A percentile compares a stretch with the other conserved stretches of the same genome.
Conservation (phyloP, 2,329 filamentous ascomycete genomes). For the Ceratocystis lukuohia region DNA sequence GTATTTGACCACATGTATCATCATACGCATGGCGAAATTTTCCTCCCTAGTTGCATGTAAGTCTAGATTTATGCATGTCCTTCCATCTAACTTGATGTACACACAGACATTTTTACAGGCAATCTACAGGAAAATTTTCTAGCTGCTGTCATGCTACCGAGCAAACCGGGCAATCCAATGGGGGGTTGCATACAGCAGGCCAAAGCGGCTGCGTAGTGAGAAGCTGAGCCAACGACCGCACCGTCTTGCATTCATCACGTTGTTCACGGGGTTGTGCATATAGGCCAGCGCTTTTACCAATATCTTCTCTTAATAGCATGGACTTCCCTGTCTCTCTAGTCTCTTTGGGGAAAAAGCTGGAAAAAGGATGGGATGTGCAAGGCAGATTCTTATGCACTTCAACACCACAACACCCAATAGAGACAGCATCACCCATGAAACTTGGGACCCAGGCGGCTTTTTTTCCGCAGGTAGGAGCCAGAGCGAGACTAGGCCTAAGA, state of each 20-base stretch:
- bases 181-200: neutral
- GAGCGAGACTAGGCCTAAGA: too few relatives aligned
- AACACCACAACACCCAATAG: neutral
- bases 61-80: too few relatives aligned
- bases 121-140: neutral
- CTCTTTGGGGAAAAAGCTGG: neutral
- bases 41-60: too few relatives aligned
- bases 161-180: neutral
- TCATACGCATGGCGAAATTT: too few relatives aligned
- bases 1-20: too few relatives aligned
- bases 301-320: neutral
- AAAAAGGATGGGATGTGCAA: conserved; percentile 2
- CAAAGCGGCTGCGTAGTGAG: neutral
- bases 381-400: neutral
- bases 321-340: neutral
- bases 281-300: neutral
- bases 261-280: neutral
- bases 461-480: neutral
- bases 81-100: neutral
- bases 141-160: neutral
- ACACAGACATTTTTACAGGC: neutral
- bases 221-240: neutral
- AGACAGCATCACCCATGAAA: neutral
- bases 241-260: neutral
- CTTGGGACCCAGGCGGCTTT: neutral